Base-by-base conservation (phyloP, 2,329 filamentous ascomycete genomes). In the Pseudopithomyces maydicus region DNA sequence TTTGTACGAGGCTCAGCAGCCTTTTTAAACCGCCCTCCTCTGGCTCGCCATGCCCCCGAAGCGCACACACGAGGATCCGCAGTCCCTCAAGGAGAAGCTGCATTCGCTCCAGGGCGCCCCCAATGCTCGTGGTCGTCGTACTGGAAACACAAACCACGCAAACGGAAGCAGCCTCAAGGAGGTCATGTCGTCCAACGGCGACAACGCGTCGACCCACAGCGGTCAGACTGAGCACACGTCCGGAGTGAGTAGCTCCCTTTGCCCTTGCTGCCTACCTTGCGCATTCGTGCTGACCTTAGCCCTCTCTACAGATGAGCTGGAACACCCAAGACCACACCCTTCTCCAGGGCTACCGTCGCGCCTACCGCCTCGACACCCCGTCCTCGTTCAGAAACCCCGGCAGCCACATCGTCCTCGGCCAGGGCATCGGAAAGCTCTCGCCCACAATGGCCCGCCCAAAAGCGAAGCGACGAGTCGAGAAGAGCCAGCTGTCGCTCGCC, bases 291-390 rank as follows among this genome's bases (percentile, higher is more conserved):
- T 64, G 56, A 29, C 54, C 48, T 7, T 35, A 26, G 45, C 29
- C 29, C 39, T 10, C 35, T 23, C 42, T 38, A 36, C 49, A 85
- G 82, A 81, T 84, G 59, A 75, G 88, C 71, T 93, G 90, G 90
- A 78, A 84, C 17, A 83, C 84, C 2, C 88, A 91, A 67, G 86
- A 90, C 29, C 80, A 86, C 58, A 79, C 85, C 47, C 80, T 90
- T 46, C 85, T 95, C 48, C 89, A 93, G 71, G 82, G 84, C 63
- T 95, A 95, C 80, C 86, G 90, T 61, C 85, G 89, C 71, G 84
- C 89, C 63, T 88, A 93, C 79, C 84, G 85, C 57, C 82, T 95
- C 68, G 83, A 85, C 69, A 88, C 87, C 0, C 88, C 90, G 12
- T 85, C 88, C 36, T 85, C 89, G 56, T 94, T 91, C 77, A 84